These are phyloP conservation scores for Myochromella boudieri DNA, from an alignment of 768 basidiomycete species.

Conservation along the genomic window DNA sequence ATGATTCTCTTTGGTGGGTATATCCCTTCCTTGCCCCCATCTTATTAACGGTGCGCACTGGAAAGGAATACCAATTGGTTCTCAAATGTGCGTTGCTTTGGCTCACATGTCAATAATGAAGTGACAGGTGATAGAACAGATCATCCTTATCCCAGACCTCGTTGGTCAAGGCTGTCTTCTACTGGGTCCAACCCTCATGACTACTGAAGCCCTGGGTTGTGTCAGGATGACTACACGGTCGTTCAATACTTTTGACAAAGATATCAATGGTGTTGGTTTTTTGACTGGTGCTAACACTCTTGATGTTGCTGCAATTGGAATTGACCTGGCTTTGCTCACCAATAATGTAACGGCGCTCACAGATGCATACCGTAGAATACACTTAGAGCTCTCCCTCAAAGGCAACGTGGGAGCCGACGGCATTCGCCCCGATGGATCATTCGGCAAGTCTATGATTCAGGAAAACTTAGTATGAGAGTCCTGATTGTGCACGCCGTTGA, in stretches of 20 bases:
- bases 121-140: conserved; percentile 28
- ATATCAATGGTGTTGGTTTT: conserved; percentile 39
- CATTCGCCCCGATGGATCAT: conserved; percentile 53
- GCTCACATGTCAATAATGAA: neutral
- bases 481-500: neutral
- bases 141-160: conserved; percentile 60
- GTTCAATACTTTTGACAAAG: conserved; percentile 31
- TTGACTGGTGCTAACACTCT: conserved; percentile 66
- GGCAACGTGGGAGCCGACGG: conserved; percentile 55
- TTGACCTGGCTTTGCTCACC: conserved; percentile 45
- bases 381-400: conserved; percentile 50
- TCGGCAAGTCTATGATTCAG: conserved; percentile 28
- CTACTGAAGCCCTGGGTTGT: conserved; percentile 43
- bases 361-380: conserved; percentile 51
- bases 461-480: neutral
- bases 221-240: conserved; percentile 49
- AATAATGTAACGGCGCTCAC: conserved; percentile 44
- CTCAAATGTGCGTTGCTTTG: conserved; percentile 42
- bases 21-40: neutral
- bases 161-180: conserved; percentile 58
- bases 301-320: conserved; percentile 63
- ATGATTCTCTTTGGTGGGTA: conserved; percentile 37
- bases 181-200: conserved; percentile 45
- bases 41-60: neutral
- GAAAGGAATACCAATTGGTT: conserved; percentile 71